Base-by-base conservation (phyloP, 306 rosid species). In the Cucurbita ficifolia region DNA sequence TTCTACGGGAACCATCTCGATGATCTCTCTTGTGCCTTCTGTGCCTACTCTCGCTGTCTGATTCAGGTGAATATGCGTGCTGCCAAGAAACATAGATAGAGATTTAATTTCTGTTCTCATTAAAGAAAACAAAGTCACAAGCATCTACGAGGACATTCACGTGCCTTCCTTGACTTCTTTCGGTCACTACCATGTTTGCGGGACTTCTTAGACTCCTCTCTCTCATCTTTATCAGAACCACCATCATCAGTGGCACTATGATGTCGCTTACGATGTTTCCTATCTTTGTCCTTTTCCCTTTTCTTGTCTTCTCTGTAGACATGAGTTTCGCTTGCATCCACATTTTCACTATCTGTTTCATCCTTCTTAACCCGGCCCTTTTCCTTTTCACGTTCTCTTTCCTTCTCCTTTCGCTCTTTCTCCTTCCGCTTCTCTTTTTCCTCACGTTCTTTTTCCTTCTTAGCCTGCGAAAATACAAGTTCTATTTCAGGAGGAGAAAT, bases 21-120 rank as follows among this genome's bases (percentile, higher is more conserved):
- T 88, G 95, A 59, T 94, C 97, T 89, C 94, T 89, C 90, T 82
- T 87, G 75, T 91, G 99, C 77, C 90, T 88, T 85, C 83, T 95
- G 82, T 84, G 95, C 74, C 96, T 85, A 70, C 69, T 85, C 76
- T 89, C 99, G 60, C 82, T 82, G 64, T 95, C 99, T 48, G 97
- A 91, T 70, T 91, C 99, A 55, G 98, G 98, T 17, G 97, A 87
- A 80, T 88, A 83, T 50, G 96, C 93, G 70, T 87, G 97, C 99
- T 95, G 85, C 84, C 42, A 79, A 56, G 53, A 50, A 77, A 81
- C 48, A 61, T 18, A 58, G 53, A 58, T 62, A 50, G 53, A 17
- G 64, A 70, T 36, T 70, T 76, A 61, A 72, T 54, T 65, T 50
- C 39, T 57, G 36, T 81, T 48, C 58, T 80, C 45, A 46, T 33